Percentiles rank a stretch among this genome's conserved stretches.
Evolutionary conservation across 495 filamentous ascomycete genomes (phyloP).

Genomic region (Xylaria bambusicola): DNA sequence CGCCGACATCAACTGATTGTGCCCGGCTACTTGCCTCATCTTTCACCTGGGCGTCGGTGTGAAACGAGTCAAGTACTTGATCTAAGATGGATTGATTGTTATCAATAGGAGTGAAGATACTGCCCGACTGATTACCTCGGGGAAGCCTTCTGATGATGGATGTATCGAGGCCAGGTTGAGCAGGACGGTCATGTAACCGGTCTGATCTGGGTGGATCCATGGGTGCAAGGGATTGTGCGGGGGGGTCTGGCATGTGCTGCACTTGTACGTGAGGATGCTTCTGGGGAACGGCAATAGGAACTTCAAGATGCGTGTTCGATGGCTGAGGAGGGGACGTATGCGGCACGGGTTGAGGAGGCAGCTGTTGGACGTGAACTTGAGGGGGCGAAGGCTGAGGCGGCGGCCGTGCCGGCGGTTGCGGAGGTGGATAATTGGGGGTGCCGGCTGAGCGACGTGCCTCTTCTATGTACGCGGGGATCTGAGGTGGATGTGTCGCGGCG

Average conservation of each 20-base stretch:
- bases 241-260: slow-evolving; percentile 33
- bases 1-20: slow-evolving; percentile 65
- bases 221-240: slow-evolving; percentile 37
- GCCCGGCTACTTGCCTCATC: slow-evolving; percentile 51
- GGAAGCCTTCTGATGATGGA: slow-evolving; percentile 68
- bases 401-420: slow-evolving; percentile 15
- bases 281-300: slow-evolving; percentile 42
- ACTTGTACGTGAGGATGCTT: slow-evolving; percentile 39
- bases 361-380: slow-evolving; percentile 44
- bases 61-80: slow-evolving; percentile 72
- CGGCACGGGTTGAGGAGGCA: slow-evolving; percentile 54
- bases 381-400: slow-evolving; percentile 38
- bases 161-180: slow-evolving; percentile 47
- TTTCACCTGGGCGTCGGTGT: slow-evolving; percentile 47
- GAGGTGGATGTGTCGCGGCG: slow-evolving; percentile 38
- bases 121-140: slow-evolving; percentile 70
- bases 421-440: slow-evolving; percentile 57
- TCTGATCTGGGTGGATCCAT: slow-evolving; percentile 49
- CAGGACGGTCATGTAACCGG: slow-evolving; percentile 38
- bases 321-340: slow-evolving; percentile 44
- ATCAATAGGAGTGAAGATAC: slow-evolving; percentile 96
- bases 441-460: slow-evolving; percentile 66
- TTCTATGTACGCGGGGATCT: slow-evolving; percentile 64
- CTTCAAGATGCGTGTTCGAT: slow-evolving; percentile 43
- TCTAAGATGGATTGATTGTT: slow-evolving; percentile 86